Evolutionary conservation across 2,329 filamentous ascomycete genomes (phyloP), one percentile per base, ranked within the genome.

Genomic region (Fusarium sp.): DNA sequence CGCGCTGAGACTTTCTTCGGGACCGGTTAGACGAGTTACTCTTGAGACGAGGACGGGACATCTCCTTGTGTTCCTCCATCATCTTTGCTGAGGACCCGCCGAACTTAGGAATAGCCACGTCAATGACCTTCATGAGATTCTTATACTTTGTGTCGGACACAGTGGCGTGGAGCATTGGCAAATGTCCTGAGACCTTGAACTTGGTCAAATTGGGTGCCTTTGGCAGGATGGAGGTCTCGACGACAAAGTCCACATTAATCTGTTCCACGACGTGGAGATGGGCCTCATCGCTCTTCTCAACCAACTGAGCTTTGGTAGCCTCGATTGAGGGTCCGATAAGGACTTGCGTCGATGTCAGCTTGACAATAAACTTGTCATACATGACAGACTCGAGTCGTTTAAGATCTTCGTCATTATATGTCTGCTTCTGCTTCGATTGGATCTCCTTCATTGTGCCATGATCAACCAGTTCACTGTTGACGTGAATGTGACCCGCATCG

Each of bases 121-220:
- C 95, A 64, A 99, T 95, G 42, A 99, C 85, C 72, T 89, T 94
- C 96, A 99, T 99, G 61, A 99, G 78, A 44, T 89, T 94, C 81
- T 98, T 99, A 83, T 99, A 99, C 77, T 99, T 99, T 36, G 89
- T 89, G 73, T 99, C 96, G 0, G 96, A 98, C 36, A 96, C 90
- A 1, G 92, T 92, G 12, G 92, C 96, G 77, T 98, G 95, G 2
- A 99, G 84, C 51, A 98, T 89, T 1, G 96, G 96, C 52, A 99
- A 83, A 72, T 96, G 93, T 3, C 96, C 96, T 2, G 94, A 96
- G 32, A 99, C 88, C 62, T 93, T 91, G 70, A 97, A 90, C 73
- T 96, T 96, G 15, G 96, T 96, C 47, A 99, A 82, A 66, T 97
- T 96, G 0, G 95, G 91, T 1, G 93, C 93, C 76, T 97, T 97